These are phyloP conservation scores for Wallacemonas sp. DNA, from an alignment of 208 protist genomes.

Conservation along the genomic window DNA sequence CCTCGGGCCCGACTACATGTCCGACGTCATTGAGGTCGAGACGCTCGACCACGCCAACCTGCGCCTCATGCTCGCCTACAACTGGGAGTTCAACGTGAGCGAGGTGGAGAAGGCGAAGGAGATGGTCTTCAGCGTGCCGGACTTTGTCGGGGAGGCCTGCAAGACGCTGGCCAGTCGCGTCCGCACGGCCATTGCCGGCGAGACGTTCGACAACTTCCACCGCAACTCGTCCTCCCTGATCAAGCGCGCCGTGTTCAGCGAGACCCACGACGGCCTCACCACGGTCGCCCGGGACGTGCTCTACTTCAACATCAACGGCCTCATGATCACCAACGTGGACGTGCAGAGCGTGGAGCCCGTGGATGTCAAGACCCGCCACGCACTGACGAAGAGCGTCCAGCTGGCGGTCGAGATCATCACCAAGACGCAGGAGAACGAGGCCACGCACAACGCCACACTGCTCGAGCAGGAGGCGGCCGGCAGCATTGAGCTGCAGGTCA, in stretches of 20 bases:
- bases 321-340: conserved; percentile 94
- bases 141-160: conserved; percentile 97
- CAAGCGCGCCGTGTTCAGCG: conserved; percentile 89
- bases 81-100: conserved; percentile 93
- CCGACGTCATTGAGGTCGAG: conserved; percentile 93
- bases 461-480: conserved; percentile 80
- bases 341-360: conserved; percentile 94
- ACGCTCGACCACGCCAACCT: conserved; percentile 95
- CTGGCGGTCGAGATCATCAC: conserved; percentile 94
- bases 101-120: conserved; percentile 27
- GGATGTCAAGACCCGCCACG: conserved; percentile 83
- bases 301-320: conserved; percentile 87
- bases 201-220: conserved; percentile 97
- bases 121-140: conserved; percentile 89
- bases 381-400: conserved; percentile 89
- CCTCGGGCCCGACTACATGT: conserved; percentile 96
- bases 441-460: conserved; percentile 74
- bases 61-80: conserved; percentile 94
- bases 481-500: conserved; percentile 69
- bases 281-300: conserved; percentile 43
- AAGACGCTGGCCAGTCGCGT: conserved; percentile 94
- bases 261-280: conserved; percentile 33
- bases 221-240: conserved; percentile 94
- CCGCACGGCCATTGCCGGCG: conserved; percentile 86
- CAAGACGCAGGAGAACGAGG: conserved; percentile 85